phyloP scores from a whole-genome alignment of 108 stramenopile genomes.

The Cyclotella distinguenda region DNA sequence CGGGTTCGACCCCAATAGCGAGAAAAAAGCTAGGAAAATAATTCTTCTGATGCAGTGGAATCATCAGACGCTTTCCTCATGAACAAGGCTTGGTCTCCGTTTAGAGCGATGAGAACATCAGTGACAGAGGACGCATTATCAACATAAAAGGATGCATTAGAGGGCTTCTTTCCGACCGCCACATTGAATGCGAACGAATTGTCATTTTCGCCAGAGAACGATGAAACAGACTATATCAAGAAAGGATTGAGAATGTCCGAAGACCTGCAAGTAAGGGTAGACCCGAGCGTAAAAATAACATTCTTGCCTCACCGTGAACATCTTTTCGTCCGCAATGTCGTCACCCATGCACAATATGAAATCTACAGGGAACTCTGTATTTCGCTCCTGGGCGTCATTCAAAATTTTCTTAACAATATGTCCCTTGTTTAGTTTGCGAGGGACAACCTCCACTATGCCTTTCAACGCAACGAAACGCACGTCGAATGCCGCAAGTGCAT shows the following conservation, averaged over 20 bases:
- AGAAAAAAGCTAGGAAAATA: slow-evolving; percentile 33
- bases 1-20: not conserved
- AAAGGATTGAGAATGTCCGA: not conserved
- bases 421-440: slow-evolving; percentile 82
- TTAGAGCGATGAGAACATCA: slow-evolving; percentile 60
- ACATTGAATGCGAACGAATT: slow-evolving; percentile 70
- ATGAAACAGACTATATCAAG: slow-evolving; percentile 56
- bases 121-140: slow-evolving; percentile 81
- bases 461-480: slow-evolving; percentile 91
- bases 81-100: slow-evolving; percentile 29
- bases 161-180: slow-evolving; percentile 86
- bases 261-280: not conserved
- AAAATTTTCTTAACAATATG: slow-evolving; percentile 85
- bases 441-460: slow-evolving; percentile 90
- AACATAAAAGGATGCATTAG: slow-evolving; percentile 80
- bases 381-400: slow-evolving; percentile 52
- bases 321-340: slow-evolving; percentile 95
- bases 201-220: slow-evolving; percentile 71
- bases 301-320: slow-evolving; percentile 76
- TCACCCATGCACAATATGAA: slow-evolving; percentile 94
- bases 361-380: slow-evolving; percentile 68
- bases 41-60: slow-evolving; percentile 20
- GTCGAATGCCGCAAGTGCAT: slow-evolving; percentile 86
- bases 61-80: slow-evolving; percentile 18
- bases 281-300: not conserved